phyloP scores from a whole-genome alignment of 148 eudicot species.

The Bassia scoparia region DNA sequence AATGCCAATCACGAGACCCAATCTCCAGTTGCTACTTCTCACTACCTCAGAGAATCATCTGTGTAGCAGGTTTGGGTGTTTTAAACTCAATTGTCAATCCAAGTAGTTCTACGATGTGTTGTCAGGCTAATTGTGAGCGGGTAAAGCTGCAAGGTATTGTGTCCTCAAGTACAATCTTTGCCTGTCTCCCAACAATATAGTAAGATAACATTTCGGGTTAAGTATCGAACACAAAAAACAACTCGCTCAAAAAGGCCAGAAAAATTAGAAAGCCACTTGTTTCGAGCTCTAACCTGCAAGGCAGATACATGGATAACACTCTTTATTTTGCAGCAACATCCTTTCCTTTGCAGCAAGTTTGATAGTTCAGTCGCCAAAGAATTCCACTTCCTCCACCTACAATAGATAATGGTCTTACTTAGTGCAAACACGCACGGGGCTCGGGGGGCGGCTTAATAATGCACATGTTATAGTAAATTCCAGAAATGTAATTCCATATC shows the following conservation, averaged over 20 bases:
- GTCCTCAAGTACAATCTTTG: constrained; percentile 87
- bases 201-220: background rate
- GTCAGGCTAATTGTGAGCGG: constrained; percentile 60
- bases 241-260: too few relatives aligned
- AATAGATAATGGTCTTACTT: constrained; percentile 1
- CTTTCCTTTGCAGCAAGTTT: constrained; percentile 57
- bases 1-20: constrained; percentile 22
- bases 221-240: background rate
- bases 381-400: constrained; percentile 80
- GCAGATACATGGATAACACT: constrained; percentile 55
- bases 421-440: too few relatives aligned
- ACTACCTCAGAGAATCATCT: constrained; percentile 13
- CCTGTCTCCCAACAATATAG: constrained; percentile 40
- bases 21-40: constrained; percentile 22
- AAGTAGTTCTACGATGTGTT: constrained; percentile 55
- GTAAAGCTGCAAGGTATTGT: constrained; percentile 66
- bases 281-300: constrained; percentile 48
- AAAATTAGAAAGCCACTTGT: background rate
- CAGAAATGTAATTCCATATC: too few relatives aligned
- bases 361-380: constrained; percentile 59
- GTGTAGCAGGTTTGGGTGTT: constrained; percentile 22
- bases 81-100: constrained; percentile 22
- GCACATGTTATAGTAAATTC: too few relatives aligned
- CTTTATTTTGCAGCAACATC: constrained; percentile 53
- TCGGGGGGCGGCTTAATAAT: too few relatives aligned